These are phyloP conservation scores for Wickerhamiella australiensis DNA, from an alignment of 805 yeast species.

Conservation along the genomic window DNA sequence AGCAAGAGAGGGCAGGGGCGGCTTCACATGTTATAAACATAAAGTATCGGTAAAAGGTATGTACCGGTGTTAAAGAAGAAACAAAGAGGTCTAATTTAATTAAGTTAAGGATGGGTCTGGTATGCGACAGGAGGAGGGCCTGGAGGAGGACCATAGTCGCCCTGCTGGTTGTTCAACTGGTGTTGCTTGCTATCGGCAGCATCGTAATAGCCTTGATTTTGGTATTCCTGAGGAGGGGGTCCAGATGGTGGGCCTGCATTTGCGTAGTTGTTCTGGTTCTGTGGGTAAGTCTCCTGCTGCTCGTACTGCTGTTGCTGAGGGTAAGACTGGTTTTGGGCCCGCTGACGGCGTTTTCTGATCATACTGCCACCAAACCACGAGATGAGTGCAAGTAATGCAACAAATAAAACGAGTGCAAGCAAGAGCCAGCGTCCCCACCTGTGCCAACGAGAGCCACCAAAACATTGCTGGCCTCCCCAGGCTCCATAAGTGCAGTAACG, in stretches of 20 bases:
- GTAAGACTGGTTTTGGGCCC: constrained; percentile 1
- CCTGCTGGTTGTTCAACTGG: neutral
- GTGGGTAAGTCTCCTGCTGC: constrained; percentile 2
- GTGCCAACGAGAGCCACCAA: constrained; percentile 5
- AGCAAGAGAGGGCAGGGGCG: too few species aligned
- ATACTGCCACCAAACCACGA: neutral
- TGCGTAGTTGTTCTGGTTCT: neutral
- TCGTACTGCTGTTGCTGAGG: constrained; percentile 3
- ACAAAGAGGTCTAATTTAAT: neutral
- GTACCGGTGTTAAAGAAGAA: too few species aligned
- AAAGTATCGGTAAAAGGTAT: too few species aligned
- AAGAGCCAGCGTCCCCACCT: constrained; percentile 5
- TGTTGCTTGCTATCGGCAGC: neutral
- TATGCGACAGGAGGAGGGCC: constrained; percentile 6
- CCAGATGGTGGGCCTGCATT: constrained; percentile 1
- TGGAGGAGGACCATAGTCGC: neutral
- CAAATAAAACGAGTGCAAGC: constrained; percentile 2
- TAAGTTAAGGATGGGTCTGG: constrained; percentile 1
- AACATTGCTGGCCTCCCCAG: neutral
- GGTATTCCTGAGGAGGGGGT: neutral
- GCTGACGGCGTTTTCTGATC: neutral
- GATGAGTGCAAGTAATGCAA: neutral
- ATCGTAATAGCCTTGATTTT: neutral
- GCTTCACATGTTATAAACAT: too few species aligned
- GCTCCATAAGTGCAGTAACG: neutral